These are phyloP conservation scores for Diaporthe sp. DNA, from an alignment of 2,329 filamentous ascomycete genomes.

Conservation along the genomic window DNA sequence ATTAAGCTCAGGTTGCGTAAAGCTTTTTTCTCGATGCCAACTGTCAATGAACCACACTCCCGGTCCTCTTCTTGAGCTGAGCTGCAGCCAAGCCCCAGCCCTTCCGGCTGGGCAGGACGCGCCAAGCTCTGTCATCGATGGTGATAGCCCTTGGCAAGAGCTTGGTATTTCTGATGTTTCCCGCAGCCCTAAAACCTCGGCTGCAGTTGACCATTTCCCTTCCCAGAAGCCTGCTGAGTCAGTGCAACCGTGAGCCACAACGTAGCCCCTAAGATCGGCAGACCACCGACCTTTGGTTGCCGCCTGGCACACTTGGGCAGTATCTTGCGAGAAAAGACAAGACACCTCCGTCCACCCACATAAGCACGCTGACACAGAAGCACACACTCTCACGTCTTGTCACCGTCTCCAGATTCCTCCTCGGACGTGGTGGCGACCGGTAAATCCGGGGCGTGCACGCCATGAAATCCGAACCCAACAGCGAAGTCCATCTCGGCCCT, in stretches of 20 bases:
- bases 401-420: not conserved
- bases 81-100: constrained; percentile 12
- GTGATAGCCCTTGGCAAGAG: constrained; percentile 28
- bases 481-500: constrained; percentile 73
- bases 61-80: not conserved
- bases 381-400: not conserved
- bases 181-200: not conserved
- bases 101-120: constrained; percentile 2
- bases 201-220: constrained; percentile 14
- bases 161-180: constrained; percentile 25
- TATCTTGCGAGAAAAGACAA: not conserved
- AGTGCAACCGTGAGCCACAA: not conserved
- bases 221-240: not conserved
- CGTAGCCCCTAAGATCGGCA: not conserved
- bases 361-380: not conserved
- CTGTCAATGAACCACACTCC: constrained; percentile 1
- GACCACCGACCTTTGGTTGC: not conserved
- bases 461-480: constrained; percentile 77
- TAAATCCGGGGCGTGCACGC: constrained; percentile 50
- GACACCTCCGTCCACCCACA: no score
- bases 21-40: not conserved
- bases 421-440: not conserved
- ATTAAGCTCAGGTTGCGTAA: not conserved
- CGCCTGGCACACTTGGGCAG: not conserved
- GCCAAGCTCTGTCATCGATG: constrained; percentile 17